phyloP scores from a whole-genome alignment of 1,139 yeast genomes.

The Pneumocystis jirovecii region DNA sequence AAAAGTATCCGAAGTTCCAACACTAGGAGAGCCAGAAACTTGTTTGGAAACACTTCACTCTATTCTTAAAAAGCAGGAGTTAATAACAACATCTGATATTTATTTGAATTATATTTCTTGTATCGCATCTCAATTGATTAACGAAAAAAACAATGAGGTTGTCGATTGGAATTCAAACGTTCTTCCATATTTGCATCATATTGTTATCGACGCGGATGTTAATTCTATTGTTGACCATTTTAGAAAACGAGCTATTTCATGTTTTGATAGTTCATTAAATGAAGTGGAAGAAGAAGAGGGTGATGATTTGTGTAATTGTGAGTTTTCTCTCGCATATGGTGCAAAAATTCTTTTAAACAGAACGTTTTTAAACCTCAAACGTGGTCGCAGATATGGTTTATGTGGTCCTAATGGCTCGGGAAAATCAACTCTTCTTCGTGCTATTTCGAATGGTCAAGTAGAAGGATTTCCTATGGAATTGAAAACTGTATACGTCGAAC shows the following conservation, averaged over 20 bases:
- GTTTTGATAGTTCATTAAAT: conserved; percentile 93
- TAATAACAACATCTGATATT: conserved; percentile 58
- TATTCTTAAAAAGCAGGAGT: conserved; percentile 44
- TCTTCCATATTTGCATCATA: conserved; percentile 88
- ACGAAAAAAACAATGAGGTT: conserved; percentile 91
- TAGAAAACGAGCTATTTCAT: conserved; percentile 93
- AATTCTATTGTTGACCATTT: conserved; percentile 82
- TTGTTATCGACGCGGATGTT: conserved; percentile 86
- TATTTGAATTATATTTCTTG: conserved; percentile 78
- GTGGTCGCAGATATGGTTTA: conserved; percentile 96
- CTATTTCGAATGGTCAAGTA: conserved; percentile 98
- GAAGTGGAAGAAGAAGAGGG: conserved; percentile 96
- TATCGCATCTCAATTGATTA: conserved; percentile 96
- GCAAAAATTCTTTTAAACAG: conserved; percentile 92
- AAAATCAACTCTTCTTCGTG: conserved; percentile 99
- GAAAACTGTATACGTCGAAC: conserved; percentile 98
- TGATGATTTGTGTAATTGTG: conserved; percentile 99
- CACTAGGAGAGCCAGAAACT: conserved; percentile 90
- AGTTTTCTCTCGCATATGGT: conserved; percentile 96
- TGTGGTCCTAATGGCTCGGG: conserved; percentile 99
- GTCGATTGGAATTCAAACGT: conserved; percentile 77
- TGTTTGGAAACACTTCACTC: conserved; percentile 70
- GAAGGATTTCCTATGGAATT: conserved; percentile 99
- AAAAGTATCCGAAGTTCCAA: conserved; percentile 85
- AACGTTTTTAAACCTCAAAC: conserved; percentile 68